These are phyloP conservation scores for Colletotrichum somersetense DNA, from an alignment of 2,329 filamentous ascomycete genomes.

Conservation along the genomic window DNA sequence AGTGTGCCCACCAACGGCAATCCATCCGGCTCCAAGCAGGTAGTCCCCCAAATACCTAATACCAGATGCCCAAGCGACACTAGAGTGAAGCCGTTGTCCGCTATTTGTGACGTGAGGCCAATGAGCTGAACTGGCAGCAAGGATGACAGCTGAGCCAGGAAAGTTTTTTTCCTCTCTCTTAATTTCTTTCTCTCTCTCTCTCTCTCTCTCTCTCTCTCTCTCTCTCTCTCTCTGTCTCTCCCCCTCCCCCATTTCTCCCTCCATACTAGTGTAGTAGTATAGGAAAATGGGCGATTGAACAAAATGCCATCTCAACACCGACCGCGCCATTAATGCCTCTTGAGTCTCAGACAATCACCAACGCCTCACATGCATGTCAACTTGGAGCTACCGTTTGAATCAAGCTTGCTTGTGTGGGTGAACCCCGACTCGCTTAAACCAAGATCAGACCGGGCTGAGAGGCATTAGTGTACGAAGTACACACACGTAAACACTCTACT, in stretches of 20 bases:
- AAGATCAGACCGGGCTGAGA: background rate
- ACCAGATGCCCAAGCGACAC: constrained; percentile 15
- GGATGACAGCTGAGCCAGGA: constrained; percentile 22
- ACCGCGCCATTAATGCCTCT: background rate
- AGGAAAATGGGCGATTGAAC: background rate
- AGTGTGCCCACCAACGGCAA: background rate
- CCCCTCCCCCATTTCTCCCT: background rate
- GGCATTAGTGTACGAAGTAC: background rate
- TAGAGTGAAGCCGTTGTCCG: constrained; percentile 23
- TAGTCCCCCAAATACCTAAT: constrained; percentile 26
- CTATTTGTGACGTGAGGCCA: constrained; percentile 30
- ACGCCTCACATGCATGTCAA: background rate
- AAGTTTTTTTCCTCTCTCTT: background rate
- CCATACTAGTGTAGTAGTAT: background rate
- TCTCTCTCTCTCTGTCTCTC: background rate
- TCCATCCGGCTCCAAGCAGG: constrained; percentile 1
- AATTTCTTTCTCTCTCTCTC: no score
- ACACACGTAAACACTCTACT: background rate
- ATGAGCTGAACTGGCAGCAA: constrained; percentile 7
- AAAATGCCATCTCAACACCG: background rate
- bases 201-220: no score
- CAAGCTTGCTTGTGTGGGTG: no score
- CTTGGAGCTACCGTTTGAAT: background rate
- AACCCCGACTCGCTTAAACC: background rate
- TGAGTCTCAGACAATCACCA: background rate